Evolutionary conservation across 2,329 filamentous ascomycete genomes (phyloP), one percentile per base, ranked within the genome.

Genomic region (Trichophyton schoenleinii): DNA sequence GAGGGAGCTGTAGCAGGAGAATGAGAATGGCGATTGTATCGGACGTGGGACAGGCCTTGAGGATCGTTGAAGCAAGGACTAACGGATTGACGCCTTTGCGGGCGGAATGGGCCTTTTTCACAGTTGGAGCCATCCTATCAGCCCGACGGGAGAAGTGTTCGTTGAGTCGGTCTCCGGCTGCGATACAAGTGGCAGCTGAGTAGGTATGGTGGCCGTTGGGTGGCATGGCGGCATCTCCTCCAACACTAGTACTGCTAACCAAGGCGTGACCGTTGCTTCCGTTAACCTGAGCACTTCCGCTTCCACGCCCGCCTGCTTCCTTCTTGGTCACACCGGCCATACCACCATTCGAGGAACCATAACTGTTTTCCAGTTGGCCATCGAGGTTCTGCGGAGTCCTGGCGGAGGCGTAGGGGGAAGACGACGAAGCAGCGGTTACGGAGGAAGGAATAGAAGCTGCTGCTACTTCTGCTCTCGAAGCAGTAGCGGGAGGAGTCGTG

Each of bases 1-100:
- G 89, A 34, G 92, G 91, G 8, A 96, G 84, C 72, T 95, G 91
- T 75, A 96, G 88, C 67, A 97, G 83, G 69, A 96, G 88, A 75
- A 96, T 96, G 73, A 97, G 85, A 70, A 97, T 96, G 72, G 92
- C 91, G 75, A 96, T 89, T 64, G 92, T 96, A 77, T 97, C 92
- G 77, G 90, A 88, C 71, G 96, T 85, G 60, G 92, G 92, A 69
- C 91, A 92, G 59, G 91, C 90, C 69, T 85, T 86, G 72, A 97
- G 83, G 68, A 97, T 92, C 61, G 91, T 96, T 67, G 89, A 83
- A 65, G 88, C 87, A 66, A 95, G 80, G 68, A 88, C 86, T 67
- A 95, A 77, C 57, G 88, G 84, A 63, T 87, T 87, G 60, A 85
- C 84, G 67, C 85, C 85, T 34, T 71, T 68, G n/a, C 49, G 49